These are phyloP conservation scores for Lactarius tabidus DNA, from an alignment of 768 basidiomycete species.

Conservation along the genomic window DNA sequence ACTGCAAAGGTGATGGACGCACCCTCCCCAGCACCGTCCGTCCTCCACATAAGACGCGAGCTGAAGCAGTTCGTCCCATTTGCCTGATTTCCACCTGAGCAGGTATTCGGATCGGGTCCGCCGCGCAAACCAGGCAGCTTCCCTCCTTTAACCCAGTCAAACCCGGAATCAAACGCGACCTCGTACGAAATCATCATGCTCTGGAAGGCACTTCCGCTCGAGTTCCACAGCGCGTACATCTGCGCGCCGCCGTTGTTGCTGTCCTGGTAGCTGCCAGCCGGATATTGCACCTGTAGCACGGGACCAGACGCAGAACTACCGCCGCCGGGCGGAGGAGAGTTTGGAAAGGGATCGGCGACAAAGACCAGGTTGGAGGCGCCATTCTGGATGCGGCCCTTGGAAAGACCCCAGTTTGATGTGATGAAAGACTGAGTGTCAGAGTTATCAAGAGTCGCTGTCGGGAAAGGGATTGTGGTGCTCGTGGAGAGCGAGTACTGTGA, in stretches of 20 bases:
- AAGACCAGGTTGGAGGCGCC: slow-evolving; percentile 54
- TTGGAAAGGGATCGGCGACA: slow-evolving; percentile 64
- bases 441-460: slow-evolving; percentile 53
- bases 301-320: slow-evolving; percentile 32
- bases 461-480: slow-evolving; percentile 62
- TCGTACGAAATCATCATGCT: slow-evolving; percentile 74
- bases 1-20: slow-evolving; percentile 25
- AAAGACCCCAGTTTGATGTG: slow-evolving; percentile 55
- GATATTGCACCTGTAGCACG: slow-evolving; percentile 61
- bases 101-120: slow-evolving; percentile 56
- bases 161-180: slow-evolving; percentile 60
- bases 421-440: slow-evolving; percentile 49
- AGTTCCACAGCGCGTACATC: slow-evolving; percentile 66
- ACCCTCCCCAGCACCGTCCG: slow-evolving; percentile 66
- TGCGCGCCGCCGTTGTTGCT: slow-evolving; percentile 57
- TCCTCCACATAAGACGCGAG: slow-evolving; percentile 73
- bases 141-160: slow-evolving; percentile 72
- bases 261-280: slow-evolving; percentile 54
- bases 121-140: slow-evolving; percentile 77
- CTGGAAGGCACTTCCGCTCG: slow-evolving; percentile 51
- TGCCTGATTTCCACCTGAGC: slow-evolving; percentile 64
- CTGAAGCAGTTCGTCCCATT: slow-evolving; percentile 70
- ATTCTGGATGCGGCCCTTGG: slow-evolving; percentile 57
- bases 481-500: slow-evolving; percentile 52
- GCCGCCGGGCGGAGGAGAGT: slow-evolving; percentile 36